A percentile compares a stretch with the other conserved stretches of the same genome.
Evolutionary conservation across 768 basidiomycete species (phyloP).

Genomic region (Coprinellus aureogranulatus): DNA sequence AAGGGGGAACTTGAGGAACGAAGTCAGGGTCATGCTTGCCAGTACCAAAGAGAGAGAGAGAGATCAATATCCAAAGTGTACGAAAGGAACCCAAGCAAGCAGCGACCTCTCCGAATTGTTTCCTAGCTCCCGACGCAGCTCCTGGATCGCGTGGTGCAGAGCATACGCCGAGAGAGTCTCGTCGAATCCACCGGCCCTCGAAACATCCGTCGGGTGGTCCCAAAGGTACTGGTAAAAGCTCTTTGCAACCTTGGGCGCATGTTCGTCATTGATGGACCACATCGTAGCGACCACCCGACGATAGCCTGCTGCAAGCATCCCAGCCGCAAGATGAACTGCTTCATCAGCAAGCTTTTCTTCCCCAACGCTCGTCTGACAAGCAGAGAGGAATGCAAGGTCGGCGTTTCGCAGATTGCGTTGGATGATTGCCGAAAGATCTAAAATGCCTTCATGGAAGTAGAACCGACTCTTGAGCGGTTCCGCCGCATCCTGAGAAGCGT

Average conservation of each 20-base stretch:
- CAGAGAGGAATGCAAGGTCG: slow-evolving; percentile 38
- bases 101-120: slow-evolving; percentile 4
- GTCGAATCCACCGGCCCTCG: slow-evolving; percentile 1
- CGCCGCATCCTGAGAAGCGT: slow-evolving; percentile 24
- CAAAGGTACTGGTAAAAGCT: slow-evolving; percentile 24
- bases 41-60: too few relatives aligned
- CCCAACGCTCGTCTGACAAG: slow-evolving; percentile 37
- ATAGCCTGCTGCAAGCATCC: slow-evolving; percentile 33
- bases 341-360: slow-evolving; percentile 29
- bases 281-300: slow-evolving; percentile 37
- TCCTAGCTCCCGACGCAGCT: slow-evolving; percentile 12
- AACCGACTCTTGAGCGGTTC: slow-evolving; percentile 24
- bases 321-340: slow-evolving; percentile 36
- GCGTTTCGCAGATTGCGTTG: slow-evolving; percentile 8
- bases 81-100: slow-evolving; percentile 18
- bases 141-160: slow-evolving; percentile 14
- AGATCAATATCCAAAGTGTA: slow-evolving; percentile 10
- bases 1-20: too few relatives aligned
- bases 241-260: slow-evolving; percentile 26
- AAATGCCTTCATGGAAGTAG: slow-evolving; percentile 16
- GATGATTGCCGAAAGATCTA: slow-evolving; percentile 15
- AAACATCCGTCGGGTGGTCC: neutral
- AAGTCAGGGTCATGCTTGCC: too few relatives aligned
- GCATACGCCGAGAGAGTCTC: slow-evolving; percentile 14
- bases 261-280: slow-evolving; percentile 34